phyloP scores from a whole-genome alignment of 495 filamentous ascomycete species.

The Pseudevernia furfuracea region DNA sequence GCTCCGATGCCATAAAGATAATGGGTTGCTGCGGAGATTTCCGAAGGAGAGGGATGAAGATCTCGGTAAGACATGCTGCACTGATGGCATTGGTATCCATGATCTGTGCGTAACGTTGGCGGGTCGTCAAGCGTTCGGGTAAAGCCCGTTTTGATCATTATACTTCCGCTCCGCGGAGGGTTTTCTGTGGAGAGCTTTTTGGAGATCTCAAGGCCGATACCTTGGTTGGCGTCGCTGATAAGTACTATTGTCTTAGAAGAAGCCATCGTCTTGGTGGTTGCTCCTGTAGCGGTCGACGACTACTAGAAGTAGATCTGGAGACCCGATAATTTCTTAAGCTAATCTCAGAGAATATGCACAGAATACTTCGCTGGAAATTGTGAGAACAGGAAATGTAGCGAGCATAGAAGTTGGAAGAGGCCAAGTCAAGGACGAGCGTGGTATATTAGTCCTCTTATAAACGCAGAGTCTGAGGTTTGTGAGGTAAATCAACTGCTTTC shows the following conservation, averaged over 20 bases:
- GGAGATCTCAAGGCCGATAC: slow-evolving; percentile 39
- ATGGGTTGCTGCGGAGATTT: slow-evolving; percentile 36
- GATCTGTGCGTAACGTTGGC: slow-evolving; percentile 27
- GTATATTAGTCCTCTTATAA: neutral
- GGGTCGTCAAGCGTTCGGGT: slow-evolving; percentile 16
- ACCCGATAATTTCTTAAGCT: too few relatives aligned
- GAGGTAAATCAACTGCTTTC: too few relatives aligned
- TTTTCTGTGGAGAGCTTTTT: slow-evolving; percentile 31
- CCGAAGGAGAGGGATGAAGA: slow-evolving; percentile 38
- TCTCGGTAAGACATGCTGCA: slow-evolving; percentile 35
- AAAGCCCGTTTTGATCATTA: neutral
- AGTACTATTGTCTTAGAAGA: slow-evolving; percentile 32
- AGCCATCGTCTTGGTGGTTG: slow-evolving; percentile 1
- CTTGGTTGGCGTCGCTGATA: slow-evolving; percentile 41
- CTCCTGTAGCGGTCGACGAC: neutral
- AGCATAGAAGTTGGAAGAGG: too few relatives aligned
- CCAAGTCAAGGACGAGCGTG: neutral
- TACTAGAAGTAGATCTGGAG: too few relatives aligned
- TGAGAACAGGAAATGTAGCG: neutral
- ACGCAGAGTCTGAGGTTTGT: neutral
- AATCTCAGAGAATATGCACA: neutral
- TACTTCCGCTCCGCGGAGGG: slow-evolving; percentile 25
- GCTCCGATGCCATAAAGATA: slow-evolving; percentile 35
- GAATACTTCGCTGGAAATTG: neutral
- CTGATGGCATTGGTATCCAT: slow-evolving; percentile 38